Conservation (phyloP, 2,329 filamentous ascomycete species). For the Claviceps capensis region DNA sequence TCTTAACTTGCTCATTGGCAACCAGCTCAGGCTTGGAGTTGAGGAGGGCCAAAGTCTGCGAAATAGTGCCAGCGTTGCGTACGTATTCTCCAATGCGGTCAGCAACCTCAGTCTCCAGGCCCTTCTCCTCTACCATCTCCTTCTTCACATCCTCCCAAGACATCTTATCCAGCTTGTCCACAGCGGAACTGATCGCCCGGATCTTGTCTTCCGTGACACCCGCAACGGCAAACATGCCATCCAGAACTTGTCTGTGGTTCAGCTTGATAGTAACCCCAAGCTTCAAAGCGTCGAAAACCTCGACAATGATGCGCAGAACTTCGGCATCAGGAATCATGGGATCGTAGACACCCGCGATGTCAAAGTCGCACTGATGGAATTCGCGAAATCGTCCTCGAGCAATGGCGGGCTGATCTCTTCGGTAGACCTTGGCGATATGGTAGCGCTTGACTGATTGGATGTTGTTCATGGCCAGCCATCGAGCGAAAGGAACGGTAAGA, state of each 20-base stretch:
- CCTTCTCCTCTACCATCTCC: conserved; percentile 81
- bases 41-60: conserved; percentile 58
- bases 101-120: conserved; percentile 59
- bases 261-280: conserved; percentile 75
- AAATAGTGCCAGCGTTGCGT: conserved; percentile 55
- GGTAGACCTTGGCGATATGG: conserved; percentile 78
- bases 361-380: conserved; percentile 96
- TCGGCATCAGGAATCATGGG: conserved; percentile 88
- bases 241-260: conserved; percentile 88
- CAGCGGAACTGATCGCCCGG: conserved; percentile 76
- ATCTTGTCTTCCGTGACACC: conserved; percentile 82
- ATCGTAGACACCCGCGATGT: conserved; percentile 80
- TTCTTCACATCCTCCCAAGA: conserved; percentile 81
- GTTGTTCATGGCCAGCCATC: conserved; percentile 86
- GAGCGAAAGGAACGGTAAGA: conserved; percentile 77
- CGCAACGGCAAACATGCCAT: conserved; percentile 82
- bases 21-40: conserved; percentile 52
- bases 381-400: conserved; percentile 88
- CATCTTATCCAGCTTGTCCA: conserved; percentile 91
- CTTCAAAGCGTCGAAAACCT: conserved; percentile 71
- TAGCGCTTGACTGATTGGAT: conserved; percentile 83
- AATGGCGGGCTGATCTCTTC: conserved; percentile 44
- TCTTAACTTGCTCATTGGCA: conserved; percentile 61
- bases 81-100: conserved; percentile 82
- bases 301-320: conserved; percentile 68